Evolutionary conservation across 192 early-diverging fungal species (phyloP), one percentile per base, ranked within the genome.

Genomic region (Linnemannia hyalina): DNA sequence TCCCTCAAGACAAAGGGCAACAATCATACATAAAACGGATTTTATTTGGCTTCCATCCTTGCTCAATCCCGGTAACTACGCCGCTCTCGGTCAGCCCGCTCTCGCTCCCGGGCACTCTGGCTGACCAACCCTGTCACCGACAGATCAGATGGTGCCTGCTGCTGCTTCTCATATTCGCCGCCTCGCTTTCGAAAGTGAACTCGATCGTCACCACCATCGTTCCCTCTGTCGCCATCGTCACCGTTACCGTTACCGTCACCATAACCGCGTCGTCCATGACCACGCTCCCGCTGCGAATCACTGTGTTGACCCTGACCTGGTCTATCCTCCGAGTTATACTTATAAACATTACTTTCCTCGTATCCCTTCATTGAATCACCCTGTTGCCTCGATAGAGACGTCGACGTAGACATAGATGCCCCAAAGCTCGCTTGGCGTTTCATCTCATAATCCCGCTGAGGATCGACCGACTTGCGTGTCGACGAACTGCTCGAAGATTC

Each of bases 401-500:
- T 65, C 60, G 60, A 26, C 13, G 72, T n/a, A 8, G 42, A 73
- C 42, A 47, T 35, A 18, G 41, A 35, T 13, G 60, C 60, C 26
- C 54, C 47, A 71, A 75, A 76, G n/a, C 32, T 44, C 8, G 74
- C 75, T 32, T 63, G 69, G 22, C 75, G 52, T 44, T 77, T 82
- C 41, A 63, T 13, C 41, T 82, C 81, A 70, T 82, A 77, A 16
- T 82, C 81, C 2, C 81, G 74, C 55, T 76, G 81, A 22, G 81
- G 76, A 36, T 83, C 76, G 9, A 40, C 41, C 44, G 75, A 52
- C 63, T 54, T 65, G 49, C 41, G 57, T 3, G 81, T 76, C 35
- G 69, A 72, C 18, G 81, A 75, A 4, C 70, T 35, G 26, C 60
- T 68, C 41, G 71, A 74, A 29, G 16, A 15, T 26, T 83, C 76